A percentile compares a stretch with the other conserved stretches of the same genome.
Conservation (phyloP, 2,329 filamentous ascomycete genomes). For the Fusarium xyrophilum region DNA sequence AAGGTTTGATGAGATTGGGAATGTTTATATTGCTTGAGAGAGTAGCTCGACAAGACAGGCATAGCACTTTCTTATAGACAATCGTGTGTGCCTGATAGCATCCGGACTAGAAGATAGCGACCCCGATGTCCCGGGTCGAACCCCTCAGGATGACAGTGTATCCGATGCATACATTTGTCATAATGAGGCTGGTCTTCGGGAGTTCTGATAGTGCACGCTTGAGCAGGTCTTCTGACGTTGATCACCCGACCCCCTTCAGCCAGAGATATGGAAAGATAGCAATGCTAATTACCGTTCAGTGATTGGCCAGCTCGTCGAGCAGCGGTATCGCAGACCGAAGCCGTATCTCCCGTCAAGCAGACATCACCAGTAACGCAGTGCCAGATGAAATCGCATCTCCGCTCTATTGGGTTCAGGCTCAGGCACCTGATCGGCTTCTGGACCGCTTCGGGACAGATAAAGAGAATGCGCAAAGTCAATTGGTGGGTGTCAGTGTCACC, state of each 20-base stretch:
- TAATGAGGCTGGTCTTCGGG: background rate
- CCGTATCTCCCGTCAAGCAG: background rate
- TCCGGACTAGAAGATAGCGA: background rate
- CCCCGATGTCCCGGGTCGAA: background rate
- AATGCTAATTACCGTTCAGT: background rate
- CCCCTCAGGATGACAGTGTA: background rate
- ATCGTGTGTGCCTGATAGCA: background rate
- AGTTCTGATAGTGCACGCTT: background rate
- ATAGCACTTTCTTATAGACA: slow-evolving; percentile 4
- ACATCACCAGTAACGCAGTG: background rate
- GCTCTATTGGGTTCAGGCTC: background rate
- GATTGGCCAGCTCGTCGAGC: background rate
- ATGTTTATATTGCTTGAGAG: background rate
- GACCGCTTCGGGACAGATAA: background rate
- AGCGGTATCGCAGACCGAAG: background rate
- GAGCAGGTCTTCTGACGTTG: background rate
- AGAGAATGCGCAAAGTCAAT: background rate
- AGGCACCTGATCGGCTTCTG: slow-evolving; percentile 4
- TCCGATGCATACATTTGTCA: background rate
- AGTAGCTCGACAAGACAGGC: background rate
- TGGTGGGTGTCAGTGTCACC: background rate
- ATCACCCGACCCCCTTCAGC: background rate
- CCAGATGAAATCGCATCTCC: background rate
- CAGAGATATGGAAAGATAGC: background rate
- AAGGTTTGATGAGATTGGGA: background rate